These are phyloP conservation scores for Fraxinus sp. DNA, from an alignment of 305 asterid genomes.

Conservation along the genomic window DNA sequence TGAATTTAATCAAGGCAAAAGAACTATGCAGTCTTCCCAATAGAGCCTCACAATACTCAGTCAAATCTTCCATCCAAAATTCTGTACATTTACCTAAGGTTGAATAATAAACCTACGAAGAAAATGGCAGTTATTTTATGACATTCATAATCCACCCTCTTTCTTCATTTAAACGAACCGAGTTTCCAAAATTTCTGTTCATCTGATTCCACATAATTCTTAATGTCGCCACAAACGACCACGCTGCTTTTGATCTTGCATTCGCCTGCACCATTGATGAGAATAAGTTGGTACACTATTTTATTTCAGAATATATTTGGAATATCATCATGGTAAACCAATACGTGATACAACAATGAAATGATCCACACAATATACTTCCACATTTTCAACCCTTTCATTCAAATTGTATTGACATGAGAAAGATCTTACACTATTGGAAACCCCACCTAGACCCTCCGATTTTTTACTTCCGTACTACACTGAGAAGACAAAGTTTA, in stretches of 20 bases:
- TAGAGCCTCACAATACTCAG: background rate
- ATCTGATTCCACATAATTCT: background rate
- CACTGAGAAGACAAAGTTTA: background rate
- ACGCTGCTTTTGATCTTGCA: constrained; percentile 64
- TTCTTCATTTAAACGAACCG: background rate
- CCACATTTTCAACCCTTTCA: background rate
- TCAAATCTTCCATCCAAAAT: background rate
- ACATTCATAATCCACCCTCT: background rate
- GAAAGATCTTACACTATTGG: background rate
- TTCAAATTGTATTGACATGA: background rate
- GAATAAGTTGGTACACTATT: background rate
- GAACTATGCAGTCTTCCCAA: background rate
- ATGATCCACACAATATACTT: background rate
- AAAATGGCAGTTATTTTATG: background rate
- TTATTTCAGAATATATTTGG: background rate
- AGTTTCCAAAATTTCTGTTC: constrained; percentile 11
- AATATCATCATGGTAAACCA: background rate
- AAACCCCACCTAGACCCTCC: background rate
- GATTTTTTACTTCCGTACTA: background rate
- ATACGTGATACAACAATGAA: background rate
- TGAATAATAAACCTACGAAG: background rate
- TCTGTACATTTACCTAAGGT: background rate
- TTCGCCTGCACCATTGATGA: constrained; percentile 44
- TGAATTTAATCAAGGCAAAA: background rate
- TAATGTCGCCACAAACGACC: constrained; percentile 48